Conservation (phyloP, 805 yeast species). For the Cyberlindnera sargentensis region DNA sequence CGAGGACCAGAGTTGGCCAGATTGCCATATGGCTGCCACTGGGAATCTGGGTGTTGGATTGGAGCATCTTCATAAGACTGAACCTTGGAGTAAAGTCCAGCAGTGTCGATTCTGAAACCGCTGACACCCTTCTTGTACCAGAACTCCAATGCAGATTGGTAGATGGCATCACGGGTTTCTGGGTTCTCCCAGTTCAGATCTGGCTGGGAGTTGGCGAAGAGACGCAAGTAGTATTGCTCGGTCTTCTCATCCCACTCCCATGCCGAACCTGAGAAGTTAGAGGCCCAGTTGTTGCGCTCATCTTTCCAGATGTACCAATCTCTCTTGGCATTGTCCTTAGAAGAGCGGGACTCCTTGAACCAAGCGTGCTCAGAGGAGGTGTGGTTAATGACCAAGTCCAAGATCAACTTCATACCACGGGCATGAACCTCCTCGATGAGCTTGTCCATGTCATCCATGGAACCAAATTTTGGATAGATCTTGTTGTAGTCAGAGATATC, state of each 20-base stretch:
- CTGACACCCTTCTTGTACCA: constrained; percentile 53
- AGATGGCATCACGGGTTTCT: constrained; percentile 27
- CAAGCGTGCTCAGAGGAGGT: constrained; percentile 49
- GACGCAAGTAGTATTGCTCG: constrained; percentile 46
- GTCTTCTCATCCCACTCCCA: constrained; percentile 51
- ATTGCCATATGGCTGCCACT: constrained; percentile 32
- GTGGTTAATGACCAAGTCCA: constrained; percentile 55
- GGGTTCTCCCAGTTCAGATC: constrained; percentile 56
- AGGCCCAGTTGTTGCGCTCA: constrained; percentile 53
- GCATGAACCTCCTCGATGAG: constrained; percentile 41
- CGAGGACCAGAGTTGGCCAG: constrained; percentile 42
- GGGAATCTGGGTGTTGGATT: constrained; percentile 32
- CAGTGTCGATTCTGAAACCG: constrained; percentile 54
- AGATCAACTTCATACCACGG: constrained; percentile 43
- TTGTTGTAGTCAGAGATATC: constrained; percentile 49
- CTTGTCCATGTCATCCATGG: constrained; percentile 43
- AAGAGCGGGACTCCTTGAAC: constrained; percentile 49
- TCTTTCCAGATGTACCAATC: constrained; percentile 56
- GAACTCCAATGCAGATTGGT: constrained; percentile 40
- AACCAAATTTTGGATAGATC: constrained; percentile 46
- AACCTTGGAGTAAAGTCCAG: constrained; percentile 44
- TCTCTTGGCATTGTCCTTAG: constrained; percentile 46
- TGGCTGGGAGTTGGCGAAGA: constrained; percentile 50
- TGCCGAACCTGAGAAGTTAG: constrained; percentile 47
- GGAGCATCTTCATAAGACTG: constrained; percentile 43